Evolutionary conservation across 2,329 filamentous ascomycete genomes (phyloP).

Genomic region (Ceratocystis destructans): DNA sequence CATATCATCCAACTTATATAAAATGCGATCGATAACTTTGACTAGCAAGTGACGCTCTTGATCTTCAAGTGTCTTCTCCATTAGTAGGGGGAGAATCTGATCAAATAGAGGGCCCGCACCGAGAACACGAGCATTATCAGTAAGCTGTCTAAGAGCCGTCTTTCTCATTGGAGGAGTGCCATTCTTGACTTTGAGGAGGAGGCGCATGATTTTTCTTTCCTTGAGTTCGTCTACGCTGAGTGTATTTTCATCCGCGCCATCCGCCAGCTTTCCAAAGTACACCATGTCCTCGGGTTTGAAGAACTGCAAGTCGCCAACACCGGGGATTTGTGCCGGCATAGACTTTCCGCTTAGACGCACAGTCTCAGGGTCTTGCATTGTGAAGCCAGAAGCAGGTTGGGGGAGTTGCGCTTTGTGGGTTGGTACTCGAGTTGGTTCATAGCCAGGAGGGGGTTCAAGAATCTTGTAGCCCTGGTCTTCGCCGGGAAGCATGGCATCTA

Average conservation of each 20-base stretch:
- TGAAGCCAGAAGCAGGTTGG: conserved; percentile 71
- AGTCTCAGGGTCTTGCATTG: conserved; percentile 92
- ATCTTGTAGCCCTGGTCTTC: conserved; percentile 88
- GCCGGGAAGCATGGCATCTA: conserved; percentile 77
- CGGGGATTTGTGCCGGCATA: conserved; percentile 87
- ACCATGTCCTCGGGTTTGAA: conserved; percentile 98
- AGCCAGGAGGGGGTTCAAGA: conserved; percentile 78
- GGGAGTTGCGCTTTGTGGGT: conserved; percentile 51
- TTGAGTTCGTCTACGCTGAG: conserved; percentile 92
- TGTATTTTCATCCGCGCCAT: conserved; percentile 80
- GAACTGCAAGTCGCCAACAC: conserved; percentile 89
- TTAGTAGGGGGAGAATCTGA: conserved; percentile 88
- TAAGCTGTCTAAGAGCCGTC: conserved; percentile 90
- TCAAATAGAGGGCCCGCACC: conserved; percentile 90
- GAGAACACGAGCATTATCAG: conserved; percentile 92
- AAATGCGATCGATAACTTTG: conserved; percentile 95
- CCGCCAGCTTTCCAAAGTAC: conserved; percentile 95
- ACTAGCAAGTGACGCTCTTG: conserved; percentile 96
- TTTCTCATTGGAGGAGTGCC: conserved; percentile 97
- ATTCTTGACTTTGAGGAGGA: conserved; percentile 97
- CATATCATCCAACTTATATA: conserved; percentile 96
- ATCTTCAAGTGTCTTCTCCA: conserved; percentile 96
- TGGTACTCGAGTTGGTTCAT: conserved; percentile 67
- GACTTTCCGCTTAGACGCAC: conserved; percentile 73
- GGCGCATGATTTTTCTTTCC: conserved; percentile 94